Percentiles rank a stretch among this genome's conserved stretches.
phyloP scores from a whole-genome alignment of 73 alveolate genomes.

The Paramecium caudatum region DNA sequence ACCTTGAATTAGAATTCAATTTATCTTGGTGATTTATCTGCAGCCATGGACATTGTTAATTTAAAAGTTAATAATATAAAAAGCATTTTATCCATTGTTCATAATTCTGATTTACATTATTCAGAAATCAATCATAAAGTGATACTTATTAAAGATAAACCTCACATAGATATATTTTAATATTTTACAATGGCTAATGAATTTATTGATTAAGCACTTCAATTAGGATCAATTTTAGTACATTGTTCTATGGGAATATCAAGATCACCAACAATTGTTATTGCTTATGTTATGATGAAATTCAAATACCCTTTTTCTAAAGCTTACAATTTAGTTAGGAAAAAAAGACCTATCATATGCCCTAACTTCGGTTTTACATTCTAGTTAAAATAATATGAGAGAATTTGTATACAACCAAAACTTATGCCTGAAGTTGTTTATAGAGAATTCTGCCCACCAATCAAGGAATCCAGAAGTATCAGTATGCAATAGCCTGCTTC shows the following conservation, averaged over 20 bases:
- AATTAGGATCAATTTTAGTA: constrained; percentile 84
- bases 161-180: constrained; percentile 40
- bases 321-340: constrained; percentile 81
- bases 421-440: constrained; percentile 28
- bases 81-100: constrained; percentile 24
- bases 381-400: constrained; percentile 79
- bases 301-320: constrained; percentile 75
- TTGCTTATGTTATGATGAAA: constrained; percentile 92
- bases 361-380: constrained; percentile 88
- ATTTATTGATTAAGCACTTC: constrained; percentile 60
- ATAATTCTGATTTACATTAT: not conserved
- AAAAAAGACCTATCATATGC: constrained; percentile 83
- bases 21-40: constrained; percentile 36
- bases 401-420: constrained; percentile 21
- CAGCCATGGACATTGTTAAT: constrained; percentile 37
- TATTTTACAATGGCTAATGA: constrained; percentile 64
- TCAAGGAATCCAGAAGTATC: not conserved
- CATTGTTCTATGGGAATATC: constrained; percentile 97
- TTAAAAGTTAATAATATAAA: constrained; percentile 46
- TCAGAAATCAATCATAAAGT: constrained; percentile 65
- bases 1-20: not conserved
- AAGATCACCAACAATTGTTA: constrained; percentile 94
- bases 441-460: constrained; percentile 39
- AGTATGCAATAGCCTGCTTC: not conserved
- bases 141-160: constrained; percentile 53